phyloP scores from a whole-genome alignment of 495 filamentous ascomycete genomes.

The Bathelium albidoporum region DNA sequence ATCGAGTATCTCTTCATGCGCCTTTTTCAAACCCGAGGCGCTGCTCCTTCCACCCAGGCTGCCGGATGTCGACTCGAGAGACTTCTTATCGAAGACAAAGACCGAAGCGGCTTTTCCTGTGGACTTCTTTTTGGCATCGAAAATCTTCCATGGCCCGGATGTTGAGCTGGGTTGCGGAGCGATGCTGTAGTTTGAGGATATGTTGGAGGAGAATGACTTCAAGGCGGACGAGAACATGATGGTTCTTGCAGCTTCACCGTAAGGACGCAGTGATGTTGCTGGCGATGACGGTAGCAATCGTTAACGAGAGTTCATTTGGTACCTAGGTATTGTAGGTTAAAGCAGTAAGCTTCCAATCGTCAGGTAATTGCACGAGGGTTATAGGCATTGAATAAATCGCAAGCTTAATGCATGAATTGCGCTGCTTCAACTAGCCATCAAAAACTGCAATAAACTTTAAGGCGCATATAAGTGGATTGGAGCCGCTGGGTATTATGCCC shows the following conservation, averaged over 20 bases:
- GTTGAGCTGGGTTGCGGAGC: slow-evolving; percentile 55
- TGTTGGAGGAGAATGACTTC: slow-evolving; percentile 87
- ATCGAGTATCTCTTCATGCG: slow-evolving; percentile 81
- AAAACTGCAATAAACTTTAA: no score
- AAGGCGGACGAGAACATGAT: slow-evolving; percentile 83
- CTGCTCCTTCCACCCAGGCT: slow-evolving; percentile 45
- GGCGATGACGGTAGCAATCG: neutral
- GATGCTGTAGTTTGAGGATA: slow-evolving; percentile 78
- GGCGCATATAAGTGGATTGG: no score
- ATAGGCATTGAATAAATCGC: no score
- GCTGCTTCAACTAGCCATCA: no score
- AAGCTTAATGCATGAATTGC: no score
- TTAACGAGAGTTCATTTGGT: no score
- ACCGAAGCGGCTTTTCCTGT: slow-evolving; percentile 80
- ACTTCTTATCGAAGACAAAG: slow-evolving; percentile 88
- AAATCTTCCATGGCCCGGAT: slow-evolving; percentile 93
- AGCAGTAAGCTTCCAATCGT: no score
- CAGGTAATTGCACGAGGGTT: no score
- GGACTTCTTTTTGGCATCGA: slow-evolving; percentile 91
- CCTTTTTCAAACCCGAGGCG: slow-evolving; percentile 59
- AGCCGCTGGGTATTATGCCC: no score
- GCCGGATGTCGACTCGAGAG: slow-evolving; percentile 57
- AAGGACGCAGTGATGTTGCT: neutral
- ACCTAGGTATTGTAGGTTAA: no score
- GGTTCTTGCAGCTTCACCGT: neutral